These are phyloP conservation scores for Apiospora phragmitis DNA, from an alignment of 2,329 filamentous ascomycete species.

Conservation along the genomic window DNA sequence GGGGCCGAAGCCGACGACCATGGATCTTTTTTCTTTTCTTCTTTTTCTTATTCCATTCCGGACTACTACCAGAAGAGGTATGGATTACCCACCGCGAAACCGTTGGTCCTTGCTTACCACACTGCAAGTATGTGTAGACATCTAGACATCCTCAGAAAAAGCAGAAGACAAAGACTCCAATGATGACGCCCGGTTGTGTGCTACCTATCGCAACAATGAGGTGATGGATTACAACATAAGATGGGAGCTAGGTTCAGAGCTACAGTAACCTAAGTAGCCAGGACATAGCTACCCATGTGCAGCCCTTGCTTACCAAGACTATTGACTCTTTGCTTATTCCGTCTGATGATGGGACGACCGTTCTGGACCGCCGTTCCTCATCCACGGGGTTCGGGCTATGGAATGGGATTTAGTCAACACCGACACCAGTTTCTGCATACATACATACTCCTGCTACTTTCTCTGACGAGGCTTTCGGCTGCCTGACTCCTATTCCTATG, in stretches of 20 bases:
- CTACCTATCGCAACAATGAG: not conserved
- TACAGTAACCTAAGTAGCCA: not conserved
- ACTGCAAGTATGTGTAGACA: not conserved
- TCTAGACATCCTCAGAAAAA: not conserved
- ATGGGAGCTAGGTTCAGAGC: not conserved
- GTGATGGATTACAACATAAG: not conserved
- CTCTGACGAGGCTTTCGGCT: not conserved
- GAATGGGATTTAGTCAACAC: not conserved
- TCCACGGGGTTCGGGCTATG: not conserved
- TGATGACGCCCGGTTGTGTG: not conserved
- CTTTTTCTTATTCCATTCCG: not conserved
- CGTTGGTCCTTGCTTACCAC: not conserved
- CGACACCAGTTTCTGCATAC: too few relatives aligned
- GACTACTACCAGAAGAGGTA: not conserved
- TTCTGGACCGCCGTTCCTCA: not conserved
- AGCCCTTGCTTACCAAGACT: not conserved
- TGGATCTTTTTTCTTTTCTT: not conserved
- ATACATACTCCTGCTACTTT: not conserved
- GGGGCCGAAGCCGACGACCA: not conserved
- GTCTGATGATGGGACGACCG: not conserved
- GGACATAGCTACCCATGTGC: not conserved
- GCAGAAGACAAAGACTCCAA: not conserved
- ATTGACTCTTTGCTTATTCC: not conserved
- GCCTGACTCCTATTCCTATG: not conserved
- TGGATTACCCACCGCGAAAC: not conserved